Evolutionary conservation across 805 yeast genomes (phyloP), one percentile per base, ranked within the genome.

Genomic region (Saccharomyces paradoxus): DNA sequence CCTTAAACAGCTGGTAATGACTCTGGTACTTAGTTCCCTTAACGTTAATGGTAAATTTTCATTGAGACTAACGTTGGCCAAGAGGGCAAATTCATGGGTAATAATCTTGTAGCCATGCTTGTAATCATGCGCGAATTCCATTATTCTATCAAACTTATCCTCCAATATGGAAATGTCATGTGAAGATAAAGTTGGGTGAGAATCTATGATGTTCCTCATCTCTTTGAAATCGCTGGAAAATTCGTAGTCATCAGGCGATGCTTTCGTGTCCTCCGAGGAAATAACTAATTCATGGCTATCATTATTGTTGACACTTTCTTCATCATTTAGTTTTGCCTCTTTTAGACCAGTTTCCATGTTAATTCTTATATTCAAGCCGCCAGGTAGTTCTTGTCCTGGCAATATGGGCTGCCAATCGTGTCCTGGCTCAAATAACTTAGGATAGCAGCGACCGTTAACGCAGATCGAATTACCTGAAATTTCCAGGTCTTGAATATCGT

Each of bases 301-400:
- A n/a, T n/a, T 32, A 14, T 31, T 50, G 7, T 55, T 59, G 12
- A 53, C 60, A 13, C 14, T 50, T 2, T 29, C 53, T 3, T 28
- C 53, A 44, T 55, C 56, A 4, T 49, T 22, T 21, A 85, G 56
- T 59, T 82, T 86, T 1, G 96, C 97, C 67, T 85, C 87, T 61
- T 78, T 81, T 28, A 71, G 68, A 21, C 86, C 84, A 0, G 90
- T 83, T n/a, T 84, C 88, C 55, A 90, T 70, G 66, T 89, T 84
- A 60, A 91, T 62, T 59, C 88, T 76, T 12, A 90, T 81, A 67
- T 87, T 91, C 30, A 67, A 53, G 13, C 97, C 98, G 6, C 80
- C 80, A 0, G 97, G 96, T 3, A 91, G 76, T 7, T 79, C 76
- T 63, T 89, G 96, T n/a, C 84, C 89, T 50, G 80, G 84, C 60